These are phyloP conservation scores for Blastomyces gilchristii DNA, from an alignment of 2,329 filamentous ascomycete species.

Conservation along the genomic window DNA sequence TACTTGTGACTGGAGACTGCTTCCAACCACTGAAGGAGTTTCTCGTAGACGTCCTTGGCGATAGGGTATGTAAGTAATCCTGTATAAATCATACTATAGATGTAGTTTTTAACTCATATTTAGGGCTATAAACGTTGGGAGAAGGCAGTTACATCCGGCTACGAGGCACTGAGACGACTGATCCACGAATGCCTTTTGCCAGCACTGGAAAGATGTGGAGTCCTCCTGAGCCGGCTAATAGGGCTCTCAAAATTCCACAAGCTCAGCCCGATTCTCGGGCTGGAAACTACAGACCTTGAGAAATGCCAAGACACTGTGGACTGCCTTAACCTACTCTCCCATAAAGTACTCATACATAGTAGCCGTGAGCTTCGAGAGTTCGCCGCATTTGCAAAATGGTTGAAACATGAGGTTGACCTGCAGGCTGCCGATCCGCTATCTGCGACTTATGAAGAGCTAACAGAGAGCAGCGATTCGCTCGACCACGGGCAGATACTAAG, in stretches of 20 bases:
- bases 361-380: constrained; percentile 74
- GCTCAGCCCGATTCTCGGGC: constrained; percentile 54
- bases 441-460: constrained; percentile 55
- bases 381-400: constrained; percentile 67
- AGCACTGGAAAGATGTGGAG: constrained; percentile 68
- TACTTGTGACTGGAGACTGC: constrained; percentile 74
- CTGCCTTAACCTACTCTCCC: constrained; percentile 62
- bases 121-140: constrained; percentile 94
- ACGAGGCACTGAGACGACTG: constrained; percentile 65
- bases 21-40: constrained; percentile 70
- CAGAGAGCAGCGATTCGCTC: constrained; percentile 66
- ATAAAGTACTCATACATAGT: constrained; percentile 60
- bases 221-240: constrained; percentile 71
- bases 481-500: constrained; percentile 62
- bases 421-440: constrained; percentile 54
- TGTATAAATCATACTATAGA: background rate
- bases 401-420: constrained; percentile 71
- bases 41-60: constrained; percentile 71
- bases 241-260: constrained; percentile 76
- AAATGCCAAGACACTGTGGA: constrained; percentile 57
- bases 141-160: constrained; percentile 66
- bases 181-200: constrained; percentile 83
- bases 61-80: constrained; percentile 50
- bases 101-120: constrained; percentile 4
- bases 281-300: constrained; percentile 53